Base-by-base conservation (phyloP, 73 alveolate genomes). In the Loxodes magnus region DNA sequence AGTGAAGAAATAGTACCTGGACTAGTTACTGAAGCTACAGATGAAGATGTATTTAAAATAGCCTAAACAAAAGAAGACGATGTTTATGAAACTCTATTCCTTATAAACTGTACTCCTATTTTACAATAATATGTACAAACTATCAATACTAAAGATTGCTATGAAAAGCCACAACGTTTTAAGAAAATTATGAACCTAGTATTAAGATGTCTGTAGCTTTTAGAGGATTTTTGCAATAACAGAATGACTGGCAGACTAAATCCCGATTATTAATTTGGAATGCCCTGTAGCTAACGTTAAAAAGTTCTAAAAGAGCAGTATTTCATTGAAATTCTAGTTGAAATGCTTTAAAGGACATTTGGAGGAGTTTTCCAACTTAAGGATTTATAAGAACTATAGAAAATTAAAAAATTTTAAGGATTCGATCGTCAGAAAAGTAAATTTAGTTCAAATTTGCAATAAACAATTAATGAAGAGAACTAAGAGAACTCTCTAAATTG, bases 71-170 rank as follows among this genome's bases (percentile, higher is more conserved):
- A 46, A 10, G 59, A 19, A 12, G 16, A 12, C 5, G 35, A 25
- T 46, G 26, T 19, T 1, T 46, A 41, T 37, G 59, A 24, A n/a
- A 46, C 59, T 22, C 17, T 46, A 1, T 46, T 46, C 17, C 2
- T 46, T 7, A 2, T 46, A n/a, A 24, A 46, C 59, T 46, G 59
- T 3, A 46, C 7, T 37, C 59, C 59, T n/a, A 46, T 46, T 9
- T 25, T 46, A 24, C 16, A 12, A 12, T 6, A 19, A 10, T 46
- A 25, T 41, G 43, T n/a, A n/a, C n/a, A n/a, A n/a, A n/a, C n/a
- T n/a, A n/a, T n/a, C n/a, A n/a, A n/a, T n/a, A n/a, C n/a, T n/a
- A n/a, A n/a, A n/a, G n/a, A n/a, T n/a, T n/a, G n/a, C n/a, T n/a
- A n/a, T n/a, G n/a, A n/a, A n/a, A n/a, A n/a, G n/a, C n/a, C n/a